phyloP scores from a whole-genome alignment of 345 rosid genomes.

The rapeseed (Brassica napus) region Da-Ae NC_063440.1:8148001-8148500 shows the following conservation, averaged over 20 bases:
- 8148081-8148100: conserved; percentile 80
- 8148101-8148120: conserved; percentile 86
- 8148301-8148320: conserved; percentile 31
- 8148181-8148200: conserved; percentile 71
- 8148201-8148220: conserved; percentile 68
- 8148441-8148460: background rate
- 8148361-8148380: conserved; percentile 26
- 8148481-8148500: background rate
- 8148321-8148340: conserved; percentile 28
- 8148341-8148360: conserved; percentile 17
- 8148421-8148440: background rate
- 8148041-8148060: conserved; percentile 73
- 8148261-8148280: conserved; percentile 23
- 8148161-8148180: conserved; percentile 83
- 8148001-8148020: conserved; percentile 77
- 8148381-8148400: conserved; percentile 25
- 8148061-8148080: conserved; percentile 92
- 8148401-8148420: conserved; percentile 25
- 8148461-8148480: background rate
- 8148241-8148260: conserved; percentile 30
- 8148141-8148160: conserved; percentile 93
- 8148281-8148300: conserved; percentile 20
- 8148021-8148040: conserved; percentile 83
- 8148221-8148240: conserved; percentile 46
- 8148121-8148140: conserved; percentile 76